These are phyloP conservation scores for Elsinoe perseae DNA, from an alignment of 2,329 filamentous ascomycete genomes.

Conservation along the genomic window DNA sequence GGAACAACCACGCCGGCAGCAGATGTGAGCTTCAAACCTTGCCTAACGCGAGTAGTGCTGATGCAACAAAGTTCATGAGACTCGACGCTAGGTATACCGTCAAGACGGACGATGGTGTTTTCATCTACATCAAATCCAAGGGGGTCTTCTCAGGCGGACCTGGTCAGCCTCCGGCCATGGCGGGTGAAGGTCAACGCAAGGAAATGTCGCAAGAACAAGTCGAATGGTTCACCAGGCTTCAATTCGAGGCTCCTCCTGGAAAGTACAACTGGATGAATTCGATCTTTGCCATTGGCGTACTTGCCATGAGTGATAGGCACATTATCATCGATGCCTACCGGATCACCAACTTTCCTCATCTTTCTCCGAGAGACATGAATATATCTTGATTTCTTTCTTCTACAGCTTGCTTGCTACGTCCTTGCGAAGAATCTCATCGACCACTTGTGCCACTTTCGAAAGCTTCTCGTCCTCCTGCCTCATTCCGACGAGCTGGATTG, in stretches of 20 bases:
- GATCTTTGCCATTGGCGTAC: conserved; percentile 22
- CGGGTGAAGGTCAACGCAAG: neutral
- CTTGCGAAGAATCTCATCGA: conserved; percentile 25
- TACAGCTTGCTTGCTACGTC: neutral
- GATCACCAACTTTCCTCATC: conserved; percentile 22
- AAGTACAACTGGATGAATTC: conserved; percentile 23
- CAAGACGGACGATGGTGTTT: conserved; percentile 21
- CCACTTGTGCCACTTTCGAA: conserved; percentile 21
- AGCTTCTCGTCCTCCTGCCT: conserved; percentile 27
- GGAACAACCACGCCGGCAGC: conserved; percentile 17
- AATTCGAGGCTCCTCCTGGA: conserved; percentile 21
- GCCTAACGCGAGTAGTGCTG: neutral
- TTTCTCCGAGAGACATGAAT: conserved; percentile 7
- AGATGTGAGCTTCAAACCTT: conserved; percentile 15
- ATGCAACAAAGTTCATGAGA: conserved; percentile 19
- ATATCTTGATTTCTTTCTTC: neutral
- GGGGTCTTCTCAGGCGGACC: conserved; percentile 19
- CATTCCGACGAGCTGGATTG: conserved; percentile 30
- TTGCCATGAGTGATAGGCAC: conserved; percentile 21
- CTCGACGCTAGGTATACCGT: conserved; percentile 23
- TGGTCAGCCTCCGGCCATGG: neutral
- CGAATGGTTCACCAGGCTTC: conserved; percentile 24
- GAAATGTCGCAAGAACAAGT: conserved; percentile 21
- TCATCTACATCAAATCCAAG: conserved; percentile 22
- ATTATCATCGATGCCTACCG: conserved; percentile 24